Percentiles rank a stretch among this genome's conserved stretches.
These are phyloP conservation scores for Fusarium longipes DNA, from an alignment of 2,329 filamentous ascomycete species.

Conservation along the genomic window DNA sequence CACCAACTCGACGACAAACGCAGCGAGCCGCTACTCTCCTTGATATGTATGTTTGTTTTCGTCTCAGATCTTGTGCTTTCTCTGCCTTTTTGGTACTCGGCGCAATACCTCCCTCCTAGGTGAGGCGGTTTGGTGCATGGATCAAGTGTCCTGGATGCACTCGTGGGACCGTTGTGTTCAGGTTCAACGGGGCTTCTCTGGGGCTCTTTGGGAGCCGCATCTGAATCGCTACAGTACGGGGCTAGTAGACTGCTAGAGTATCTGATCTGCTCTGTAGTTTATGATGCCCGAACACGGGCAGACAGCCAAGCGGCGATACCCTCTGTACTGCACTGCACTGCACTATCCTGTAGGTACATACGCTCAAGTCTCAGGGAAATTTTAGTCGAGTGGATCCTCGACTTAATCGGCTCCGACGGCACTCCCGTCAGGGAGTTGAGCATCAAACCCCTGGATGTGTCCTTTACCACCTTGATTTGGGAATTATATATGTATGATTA, in stretches of 20 bases:
- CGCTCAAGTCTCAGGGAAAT: conserved; percentile 47
- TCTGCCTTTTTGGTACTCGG: conserved; percentile 40
- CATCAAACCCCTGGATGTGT: conserved; percentile 44
- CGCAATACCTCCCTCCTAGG: conserved; percentile 43
- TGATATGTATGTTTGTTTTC: conserved; percentile 44
- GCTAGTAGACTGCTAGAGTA: not conserved
- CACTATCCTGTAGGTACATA: too few species aligned
- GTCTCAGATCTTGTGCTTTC: conserved; percentile 40
- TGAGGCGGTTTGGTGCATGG: conserved; percentile 49
- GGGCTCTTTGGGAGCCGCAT: conserved; percentile 21
- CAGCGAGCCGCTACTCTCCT: conserved; percentile 29
- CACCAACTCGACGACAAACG: conserved; percentile 40
- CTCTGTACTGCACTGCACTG: not conserved
- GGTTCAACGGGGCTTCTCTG: conserved; percentile 17
- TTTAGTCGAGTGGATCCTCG: conserved; percentile 47
- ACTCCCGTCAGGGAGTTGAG: conserved; percentile 46
- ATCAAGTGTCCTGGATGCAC: conserved; percentile 46
- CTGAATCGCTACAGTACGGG: conserved; percentile 12
- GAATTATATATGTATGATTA: conserved; percentile 45
- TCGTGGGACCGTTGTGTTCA: conserved; percentile 39
- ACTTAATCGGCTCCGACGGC: conserved; percentile 48
- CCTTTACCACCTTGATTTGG: conserved; percentile 39
- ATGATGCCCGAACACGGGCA: too few species aligned
- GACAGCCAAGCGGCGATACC: not conserved
- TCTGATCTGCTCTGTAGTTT: not conserved